Evolutionary conservation across 306 rosid species (phyloP).

Genomic region (Glycine latifolia): DNA sequence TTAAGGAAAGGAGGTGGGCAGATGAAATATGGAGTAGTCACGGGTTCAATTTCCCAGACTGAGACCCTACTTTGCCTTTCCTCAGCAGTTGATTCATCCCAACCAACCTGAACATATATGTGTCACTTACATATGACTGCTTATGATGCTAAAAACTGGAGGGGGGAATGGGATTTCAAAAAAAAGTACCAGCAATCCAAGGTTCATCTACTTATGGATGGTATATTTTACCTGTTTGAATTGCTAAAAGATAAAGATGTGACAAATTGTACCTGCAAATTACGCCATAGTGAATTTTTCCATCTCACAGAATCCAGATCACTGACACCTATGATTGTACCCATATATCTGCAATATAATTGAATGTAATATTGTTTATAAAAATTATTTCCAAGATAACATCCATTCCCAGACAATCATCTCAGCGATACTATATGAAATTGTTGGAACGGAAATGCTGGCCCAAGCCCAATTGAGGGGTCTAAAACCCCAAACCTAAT

Average conservation of each 20-base stretch:
- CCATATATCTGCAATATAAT: slow-evolving; percentile 72
- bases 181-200: neutral
- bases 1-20: slow-evolving; percentile 80
- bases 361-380: neutral
- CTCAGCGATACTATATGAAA: slow-evolving; percentile 4
- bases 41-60: slow-evolving; percentile 87
- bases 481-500: too few relatives aligned
- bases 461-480: too few relatives aligned
- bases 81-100: slow-evolving; percentile 87
- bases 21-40: slow-evolving; percentile 81
- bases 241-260: neutral
- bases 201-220: slow-evolving; percentile 26
- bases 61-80: slow-evolving; percentile 78
- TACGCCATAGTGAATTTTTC: slow-evolving; percentile 86
- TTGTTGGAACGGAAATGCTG: too few relatives aligned
- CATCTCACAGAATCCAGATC: slow-evolving; percentile 82
- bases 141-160: neutral
- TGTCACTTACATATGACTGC: neutral
- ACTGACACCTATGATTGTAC: slow-evolving; percentile 76
- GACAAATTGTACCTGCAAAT: slow-evolving; percentile 65
- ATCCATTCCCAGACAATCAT: neutral
- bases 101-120: slow-evolving; percentile 68
- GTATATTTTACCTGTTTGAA: neutral
- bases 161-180: neutral
- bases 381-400: slow-evolving; percentile 8